These are phyloP conservation scores for Stephania japonica DNA, from an alignment of 164 flowering plant species.

Conservation along the genomic window DNA sequence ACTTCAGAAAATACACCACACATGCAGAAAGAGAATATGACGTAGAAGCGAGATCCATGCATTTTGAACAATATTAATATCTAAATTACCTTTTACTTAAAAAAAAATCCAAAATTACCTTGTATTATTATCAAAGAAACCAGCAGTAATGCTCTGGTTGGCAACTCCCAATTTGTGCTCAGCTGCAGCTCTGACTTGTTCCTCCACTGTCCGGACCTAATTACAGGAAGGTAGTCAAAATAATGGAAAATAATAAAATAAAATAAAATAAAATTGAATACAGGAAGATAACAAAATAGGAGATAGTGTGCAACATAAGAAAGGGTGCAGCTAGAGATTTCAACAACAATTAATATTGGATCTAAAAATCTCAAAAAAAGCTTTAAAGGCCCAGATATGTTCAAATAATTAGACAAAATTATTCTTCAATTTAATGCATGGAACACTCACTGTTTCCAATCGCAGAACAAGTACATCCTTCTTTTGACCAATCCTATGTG, in stretches of 20 bases:
- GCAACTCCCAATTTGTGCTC: slow-evolving; percentile 99
- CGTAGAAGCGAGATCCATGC: background rate
- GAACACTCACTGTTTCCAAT: slow-evolving; percentile 69
- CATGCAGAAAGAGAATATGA: background rate
- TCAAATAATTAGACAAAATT: background rate
- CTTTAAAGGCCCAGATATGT: background rate
- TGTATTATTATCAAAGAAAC: slow-evolving; percentile 95
- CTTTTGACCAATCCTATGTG: slow-evolving; percentile 98
- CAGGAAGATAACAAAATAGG: background rate
- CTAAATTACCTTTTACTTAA: slow-evolving; percentile 59
- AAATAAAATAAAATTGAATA: background rate
- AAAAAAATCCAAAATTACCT: slow-evolving; percentile 59
- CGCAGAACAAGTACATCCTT: slow-evolving; percentile 98
- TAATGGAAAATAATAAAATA: background rate
- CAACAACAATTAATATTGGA: background rate
- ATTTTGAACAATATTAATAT: background rate
- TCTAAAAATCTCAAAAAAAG: background rate
- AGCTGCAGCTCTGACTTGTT: slow-evolving; percentile 98
- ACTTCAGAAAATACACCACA: slow-evolving; percentile 2
- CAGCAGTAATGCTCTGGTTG: slow-evolving; percentile 99
- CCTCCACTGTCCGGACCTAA: slow-evolving; percentile 93
- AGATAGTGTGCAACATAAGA: background rate
- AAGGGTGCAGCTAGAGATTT: background rate
- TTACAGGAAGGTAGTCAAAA: slow-evolving; percentile 6
- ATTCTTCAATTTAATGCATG: background rate